phyloP scores from a whole-genome alignment of 768 basidiomycete species.

The Ramaria rubella region DNA sequence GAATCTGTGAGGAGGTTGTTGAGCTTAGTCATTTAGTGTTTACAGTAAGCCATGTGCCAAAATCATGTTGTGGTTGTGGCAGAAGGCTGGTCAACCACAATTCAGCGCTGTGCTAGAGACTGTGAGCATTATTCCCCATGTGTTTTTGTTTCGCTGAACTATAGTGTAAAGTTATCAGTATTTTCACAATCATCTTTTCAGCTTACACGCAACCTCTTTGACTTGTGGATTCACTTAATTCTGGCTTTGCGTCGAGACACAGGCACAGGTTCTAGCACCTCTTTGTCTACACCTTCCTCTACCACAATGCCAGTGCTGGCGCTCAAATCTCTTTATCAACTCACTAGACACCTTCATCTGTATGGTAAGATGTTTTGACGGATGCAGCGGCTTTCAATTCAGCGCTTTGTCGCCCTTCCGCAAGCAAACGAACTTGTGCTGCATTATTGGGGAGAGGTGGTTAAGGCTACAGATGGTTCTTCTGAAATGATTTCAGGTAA shows the following conservation, averaged over 20 bases:
- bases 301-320: slow-evolving; percentile 23
- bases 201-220: slow-evolving; percentile 30
- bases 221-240: slow-evolving; percentile 51
- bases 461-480: slow-evolving; percentile 55
- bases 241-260: slow-evolving; percentile 29
- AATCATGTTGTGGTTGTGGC: slow-evolving; percentile 69
- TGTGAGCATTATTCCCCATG: slow-evolving; percentile 46
- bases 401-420: slow-evolving; percentile 58
- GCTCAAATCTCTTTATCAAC: slow-evolving; percentile 41
- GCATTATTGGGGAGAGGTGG: slow-evolving; percentile 78
- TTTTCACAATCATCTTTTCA: slow-evolving; percentile 4
- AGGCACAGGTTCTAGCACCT: neutral
- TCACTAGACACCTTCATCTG: slow-evolving; percentile 61
- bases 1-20: slow-evolving; percentile 25
- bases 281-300: slow-evolving; percentile 18
- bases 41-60: slow-evolving; percentile 71
- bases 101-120: slow-evolving; percentile 20
- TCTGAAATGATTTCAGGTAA: slow-evolving; percentile 51
- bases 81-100: slow-evolving; percentile 37
- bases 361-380: slow-evolving; percentile 81
- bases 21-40: slow-evolving; percentile 61
- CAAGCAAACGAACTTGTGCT: slow-evolving; percentile 60
- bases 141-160: neutral
- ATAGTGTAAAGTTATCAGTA: neutral
- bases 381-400: slow-evolving; percentile 53